A percentile compares a stretch with the other conserved stretches of the same genome.
These are phyloP conservation scores for Chlamydomonas incerta DNA, from an alignment of 139 green algal species.

Conservation along the genomic window DNA sequence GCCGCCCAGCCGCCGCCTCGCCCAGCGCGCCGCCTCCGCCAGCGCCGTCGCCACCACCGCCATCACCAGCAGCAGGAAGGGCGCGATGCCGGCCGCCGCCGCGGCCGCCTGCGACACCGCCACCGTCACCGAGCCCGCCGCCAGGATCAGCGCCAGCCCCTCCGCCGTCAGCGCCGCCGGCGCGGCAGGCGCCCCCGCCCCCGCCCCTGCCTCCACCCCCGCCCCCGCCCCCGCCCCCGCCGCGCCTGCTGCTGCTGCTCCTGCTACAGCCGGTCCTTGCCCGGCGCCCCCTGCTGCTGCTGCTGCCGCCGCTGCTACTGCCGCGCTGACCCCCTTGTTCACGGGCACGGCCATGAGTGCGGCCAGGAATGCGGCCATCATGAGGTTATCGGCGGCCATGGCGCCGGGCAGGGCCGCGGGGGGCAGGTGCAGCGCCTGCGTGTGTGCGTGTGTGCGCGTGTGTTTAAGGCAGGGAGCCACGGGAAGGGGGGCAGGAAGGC, in stretches of 20 bases:
- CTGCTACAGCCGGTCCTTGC: too few relatives aligned
- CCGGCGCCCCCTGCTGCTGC: not conserved
- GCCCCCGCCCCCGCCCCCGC: not conserved
- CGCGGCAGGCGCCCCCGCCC: too few relatives aligned
- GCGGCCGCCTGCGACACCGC: slow-evolving; percentile 24
- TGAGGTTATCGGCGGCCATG: slow-evolving; percentile 85
- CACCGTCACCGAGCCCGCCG: slow-evolving; percentile 49
- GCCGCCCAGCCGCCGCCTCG: not conserved
- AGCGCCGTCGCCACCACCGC: slow-evolving; percentile 46
- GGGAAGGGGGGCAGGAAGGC: too few relatives aligned
- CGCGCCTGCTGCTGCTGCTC: not conserved
- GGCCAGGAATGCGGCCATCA: slow-evolving; percentile 64
- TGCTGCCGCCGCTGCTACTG: not conserved
- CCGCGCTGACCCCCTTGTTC: not conserved
- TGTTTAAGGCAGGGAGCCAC: too few relatives aligned
- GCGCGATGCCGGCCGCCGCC: not conserved
- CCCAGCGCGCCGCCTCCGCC: slow-evolving; percentile 4
- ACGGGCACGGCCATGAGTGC: slow-evolving; percentile 33
- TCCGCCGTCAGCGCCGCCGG: slow-evolving; percentile 30
- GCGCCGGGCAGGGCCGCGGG: slow-evolving; percentile 58
- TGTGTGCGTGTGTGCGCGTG: not conserved
- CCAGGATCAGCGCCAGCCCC: slow-evolving; percentile 48
- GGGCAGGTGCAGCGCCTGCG: slow-evolving; percentile 39
- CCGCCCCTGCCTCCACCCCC: too few relatives aligned
- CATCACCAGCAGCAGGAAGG: slow-evolving; percentile 52